Evolutionary conservation across 176 grass and related monocot genomes (phyloP).

Genomic region (Eremochloa ophiuroides): DNA sequence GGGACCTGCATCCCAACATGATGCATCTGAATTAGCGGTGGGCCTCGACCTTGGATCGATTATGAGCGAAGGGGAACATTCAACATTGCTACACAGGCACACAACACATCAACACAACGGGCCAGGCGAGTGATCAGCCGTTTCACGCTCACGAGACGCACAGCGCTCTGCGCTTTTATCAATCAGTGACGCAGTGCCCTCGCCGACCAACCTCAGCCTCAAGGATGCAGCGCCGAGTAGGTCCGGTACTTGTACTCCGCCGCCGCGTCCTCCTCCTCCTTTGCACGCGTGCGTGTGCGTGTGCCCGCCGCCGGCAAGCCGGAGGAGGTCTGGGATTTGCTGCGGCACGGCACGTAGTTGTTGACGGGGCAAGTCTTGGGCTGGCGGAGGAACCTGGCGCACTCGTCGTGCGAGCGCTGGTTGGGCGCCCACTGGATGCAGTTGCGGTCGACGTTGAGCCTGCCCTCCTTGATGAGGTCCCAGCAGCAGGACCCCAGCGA

Average conservation of each 20-base stretch:
- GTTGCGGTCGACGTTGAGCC: conserved; percentile 69
- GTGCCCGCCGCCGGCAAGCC: no score
- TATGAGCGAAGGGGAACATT: not conserved
- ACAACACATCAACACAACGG: conserved; percentile 21
- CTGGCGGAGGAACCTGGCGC: conserved; percentile 43
- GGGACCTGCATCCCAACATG: not conserved
- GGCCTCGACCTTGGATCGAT: not conserved
- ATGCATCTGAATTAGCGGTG: not conserved
- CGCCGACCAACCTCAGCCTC: not conserved
- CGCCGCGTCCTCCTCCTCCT: not conserved
- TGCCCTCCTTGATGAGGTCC: conserved; percentile 35
- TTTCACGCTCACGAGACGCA: conserved; percentile 26
- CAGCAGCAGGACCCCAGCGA: conserved; percentile 60
- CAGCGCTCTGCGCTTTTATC: not conserved
- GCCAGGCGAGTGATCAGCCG: conserved; percentile 24
- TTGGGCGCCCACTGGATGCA: conserved; percentile 60
- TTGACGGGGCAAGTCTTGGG: conserved; percentile 50
- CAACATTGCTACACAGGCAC: not conserved
- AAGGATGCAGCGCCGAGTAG: conserved; percentile 45
- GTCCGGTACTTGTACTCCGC: conserved; percentile 35
- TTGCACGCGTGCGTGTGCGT: no score
- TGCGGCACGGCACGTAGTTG: conserved; percentile 41
- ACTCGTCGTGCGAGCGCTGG: conserved; percentile 74
- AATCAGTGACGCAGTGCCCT: not conserved
- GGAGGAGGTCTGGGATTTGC: not conserved